Evolutionary conservation across 225 moss, liverwort and hornwort species (phyloP).

Genomic region (Pseudisothecium myosuroides): DNA sequence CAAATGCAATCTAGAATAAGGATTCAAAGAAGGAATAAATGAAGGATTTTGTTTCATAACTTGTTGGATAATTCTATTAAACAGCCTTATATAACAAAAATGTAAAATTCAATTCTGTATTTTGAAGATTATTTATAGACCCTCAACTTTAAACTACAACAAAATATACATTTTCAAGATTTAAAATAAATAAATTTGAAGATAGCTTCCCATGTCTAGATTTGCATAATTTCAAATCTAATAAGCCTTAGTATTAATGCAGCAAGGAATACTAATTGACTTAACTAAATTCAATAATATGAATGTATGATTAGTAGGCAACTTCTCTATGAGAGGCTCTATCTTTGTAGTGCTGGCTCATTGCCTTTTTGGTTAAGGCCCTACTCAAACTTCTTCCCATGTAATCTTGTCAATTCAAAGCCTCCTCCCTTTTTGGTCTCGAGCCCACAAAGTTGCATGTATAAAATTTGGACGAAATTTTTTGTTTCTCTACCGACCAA

Average conservation of each 20-base stretch:
- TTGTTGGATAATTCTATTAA: neutral
- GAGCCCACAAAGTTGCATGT: fast-evolving
- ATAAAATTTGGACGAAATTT: no score
- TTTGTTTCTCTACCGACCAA: fast-evolving
- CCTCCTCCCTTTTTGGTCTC: fast-evolving
- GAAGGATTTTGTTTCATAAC: fast-evolving
- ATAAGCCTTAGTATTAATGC: neutral
- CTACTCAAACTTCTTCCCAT: neutral
- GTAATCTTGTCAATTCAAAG: neutral
- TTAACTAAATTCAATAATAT: neutral
- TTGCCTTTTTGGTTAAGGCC: fast-evolving
- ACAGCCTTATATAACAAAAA: neutral
- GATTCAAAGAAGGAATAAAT: neutral
- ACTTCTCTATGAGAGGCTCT: fast-evolving
- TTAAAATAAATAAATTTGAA: neutral
- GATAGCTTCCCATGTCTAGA: neutral
- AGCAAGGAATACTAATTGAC: fast-evolving
- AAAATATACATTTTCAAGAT: neutral
- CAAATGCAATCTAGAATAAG: neutral
- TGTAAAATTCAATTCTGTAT: neutral
- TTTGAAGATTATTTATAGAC: neutral
- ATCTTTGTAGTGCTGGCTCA: neutral
- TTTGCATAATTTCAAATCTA: neutral
- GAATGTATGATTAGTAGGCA: neutral
- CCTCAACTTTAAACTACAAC: neutral